Evolutionary conservation across 169 alveolate species (phyloP).

Genomic region (Babesia ovis): DNA sequence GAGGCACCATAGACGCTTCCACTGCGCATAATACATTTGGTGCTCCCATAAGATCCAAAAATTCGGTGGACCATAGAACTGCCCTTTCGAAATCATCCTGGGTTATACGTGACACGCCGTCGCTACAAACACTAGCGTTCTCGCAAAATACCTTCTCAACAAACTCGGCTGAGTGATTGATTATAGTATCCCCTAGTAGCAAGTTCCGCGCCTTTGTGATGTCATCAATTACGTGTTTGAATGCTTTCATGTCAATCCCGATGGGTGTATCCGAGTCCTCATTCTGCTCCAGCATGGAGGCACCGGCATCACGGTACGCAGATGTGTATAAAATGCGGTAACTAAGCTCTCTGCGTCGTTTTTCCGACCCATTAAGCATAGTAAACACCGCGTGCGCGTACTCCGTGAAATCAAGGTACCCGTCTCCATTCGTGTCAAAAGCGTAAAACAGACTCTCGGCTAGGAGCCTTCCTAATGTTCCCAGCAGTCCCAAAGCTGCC

Average conservation of each 20-base stretch:
- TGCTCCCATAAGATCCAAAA: slow-evolving; percentile 55
- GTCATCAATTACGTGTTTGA: slow-evolving; percentile 38
- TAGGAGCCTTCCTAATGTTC: slow-evolving; percentile 48
- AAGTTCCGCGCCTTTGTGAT: slow-evolving; percentile 31
- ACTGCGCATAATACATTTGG: slow-evolving; percentile 42
- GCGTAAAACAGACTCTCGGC: slow-evolving; percentile 76
- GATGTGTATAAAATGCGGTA: slow-evolving; percentile 69
- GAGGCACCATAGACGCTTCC: slow-evolving; percentile 26
- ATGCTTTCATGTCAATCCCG: slow-evolving; percentile 46
- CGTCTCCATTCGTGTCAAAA: slow-evolving; percentile 77
- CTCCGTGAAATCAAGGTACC: slow-evolving; percentile 75
- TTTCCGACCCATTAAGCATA: slow-evolving; percentile 77
- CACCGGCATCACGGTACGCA: neutral
- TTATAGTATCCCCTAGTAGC: slow-evolving; percentile 15
- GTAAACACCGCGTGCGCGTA: slow-evolving; percentile 75
- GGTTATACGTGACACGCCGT: slow-evolving; percentile 51
- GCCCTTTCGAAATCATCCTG: slow-evolving; percentile 54
- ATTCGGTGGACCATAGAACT: slow-evolving; percentile 38
- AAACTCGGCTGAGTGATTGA: slow-evolving; percentile 9
- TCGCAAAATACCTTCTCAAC: slow-evolving; percentile 22
- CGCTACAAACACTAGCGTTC: slow-evolving; percentile 22
- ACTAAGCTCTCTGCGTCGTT: slow-evolving; percentile 71
- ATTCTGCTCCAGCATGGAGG: neutral
- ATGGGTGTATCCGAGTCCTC: neutral
- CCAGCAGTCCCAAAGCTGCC: slow-evolving; percentile 64